Percentiles rank a stretch among this genome's conserved stretches.
Conservation (phyloP, 345 rosid genomes). For the Hibiscus mutabilis region DNA sequence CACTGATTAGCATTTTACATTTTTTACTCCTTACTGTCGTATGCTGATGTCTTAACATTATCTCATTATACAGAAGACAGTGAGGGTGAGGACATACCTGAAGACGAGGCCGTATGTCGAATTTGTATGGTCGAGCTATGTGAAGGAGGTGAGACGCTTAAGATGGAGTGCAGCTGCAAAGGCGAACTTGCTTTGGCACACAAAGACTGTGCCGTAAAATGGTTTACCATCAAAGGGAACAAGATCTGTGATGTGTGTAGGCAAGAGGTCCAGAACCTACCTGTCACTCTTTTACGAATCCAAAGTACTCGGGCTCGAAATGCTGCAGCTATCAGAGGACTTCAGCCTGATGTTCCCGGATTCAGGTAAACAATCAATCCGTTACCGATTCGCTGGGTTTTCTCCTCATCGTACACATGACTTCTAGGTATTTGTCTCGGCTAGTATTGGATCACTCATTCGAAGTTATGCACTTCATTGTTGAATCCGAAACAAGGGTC, state of each 20-base stretch:
- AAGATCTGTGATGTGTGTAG: constrained; percentile 88
- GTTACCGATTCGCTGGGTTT: neutral
- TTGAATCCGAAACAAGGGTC: neutral
- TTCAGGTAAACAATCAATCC: constrained; percentile 34
- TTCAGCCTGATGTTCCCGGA: constrained; percentile 27
- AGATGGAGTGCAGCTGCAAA: constrained; percentile 99
- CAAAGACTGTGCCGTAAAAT: constrained; percentile 85
- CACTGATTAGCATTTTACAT: neutral
- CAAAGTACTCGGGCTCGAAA: constrained; percentile 42
- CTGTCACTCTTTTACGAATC: constrained; percentile 72
- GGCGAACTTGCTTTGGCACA: constrained; percentile 96
- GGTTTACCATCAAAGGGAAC: constrained; percentile 94
- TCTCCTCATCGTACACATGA: neutral
- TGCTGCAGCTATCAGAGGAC: constrained; percentile 25
- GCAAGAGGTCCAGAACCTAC: constrained; percentile 79
- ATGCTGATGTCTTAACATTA: constrained; percentile 7
- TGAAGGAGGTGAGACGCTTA: constrained; percentile 92
- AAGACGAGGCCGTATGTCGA: constrained; percentile 94
- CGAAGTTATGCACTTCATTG: neutral
- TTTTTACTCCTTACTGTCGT: neutral
- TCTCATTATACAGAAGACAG: constrained; percentile 36
- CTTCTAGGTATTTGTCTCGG: neutral
- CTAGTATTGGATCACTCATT: neutral
- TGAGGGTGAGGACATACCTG: constrained; percentile 81
- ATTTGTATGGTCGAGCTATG: constrained; percentile 82